Base-by-base conservation (phyloP, 2,329 filamentous ascomycete species). In the Dactylella cylindrospora region DNA sequence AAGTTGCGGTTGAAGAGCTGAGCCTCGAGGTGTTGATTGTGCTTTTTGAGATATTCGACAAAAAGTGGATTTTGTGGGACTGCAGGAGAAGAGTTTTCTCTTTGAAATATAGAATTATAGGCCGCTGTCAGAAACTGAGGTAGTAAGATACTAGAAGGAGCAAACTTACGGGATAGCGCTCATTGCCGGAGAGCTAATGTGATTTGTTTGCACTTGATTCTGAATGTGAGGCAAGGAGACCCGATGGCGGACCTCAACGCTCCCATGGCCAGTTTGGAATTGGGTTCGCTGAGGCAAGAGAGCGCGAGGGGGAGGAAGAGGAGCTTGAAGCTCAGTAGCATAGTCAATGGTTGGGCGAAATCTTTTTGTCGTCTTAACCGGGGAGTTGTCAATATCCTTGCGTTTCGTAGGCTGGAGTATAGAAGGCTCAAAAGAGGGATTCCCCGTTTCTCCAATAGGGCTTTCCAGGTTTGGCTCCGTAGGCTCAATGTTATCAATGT, bases 251-350 rank as follows among this genome's bases (percentile, higher is more conserved):
- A 45, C 25, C 31, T 46, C 50, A 3, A 23, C 40, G 10, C 50
- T 25, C 13, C 23, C n/a, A n/a, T n/a, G n/a, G n/a, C n/a, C n/a
- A n/a, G n/a, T n/a, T n/a, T 8, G 50, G 12, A 13, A 40, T 23
- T 12, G 36, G 13, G 20, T 25, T 23, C 4, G 36, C 36, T 15
- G 38, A 3, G 38, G 38, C 15, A 33, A 20, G 12, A 57, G 25
- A n/a, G 44, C 26, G n/a, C 41, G 41, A 31, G 41, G 25, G 19
- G 51, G 41, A 33, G 51, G 51, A 13, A 55, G 51, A 12, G 51
- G 51, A 23, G 51, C 51, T 22, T 55, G 51, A 3, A 55, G 43
- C 19, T 55, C 41, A 26, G 51, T 43, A n/a, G 51, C 51, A 25
- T 47, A 40, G 13, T 47, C 43, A 15, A 35, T 55, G 9, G 17